Evolutionary conservation across 495 filamentous ascomycete genomes (phyloP).

Genomic region (Penicillium longicatenatum): DNA sequence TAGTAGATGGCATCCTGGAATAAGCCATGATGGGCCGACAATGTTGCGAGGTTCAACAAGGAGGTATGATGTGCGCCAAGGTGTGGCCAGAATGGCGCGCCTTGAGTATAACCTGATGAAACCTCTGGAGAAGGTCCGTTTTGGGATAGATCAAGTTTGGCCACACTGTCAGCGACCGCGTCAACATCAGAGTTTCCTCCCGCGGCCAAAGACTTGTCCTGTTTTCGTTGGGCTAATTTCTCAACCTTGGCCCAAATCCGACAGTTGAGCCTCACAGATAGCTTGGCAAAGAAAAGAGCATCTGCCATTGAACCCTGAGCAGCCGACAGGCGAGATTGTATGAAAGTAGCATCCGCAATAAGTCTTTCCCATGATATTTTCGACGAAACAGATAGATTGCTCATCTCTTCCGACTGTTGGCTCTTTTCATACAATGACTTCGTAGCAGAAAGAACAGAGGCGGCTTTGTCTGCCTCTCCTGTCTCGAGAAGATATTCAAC

Average conservation of each 20-base stretch:
- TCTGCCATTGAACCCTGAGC: slow-evolving; percentile 63
- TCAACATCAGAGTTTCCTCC: slow-evolving; percentile 38
- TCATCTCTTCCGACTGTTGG: slow-evolving; percentile 33
- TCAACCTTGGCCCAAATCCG: slow-evolving; percentile 73
- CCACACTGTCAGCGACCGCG: slow-evolving; percentile 44
- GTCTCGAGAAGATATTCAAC: slow-evolving; percentile 74
- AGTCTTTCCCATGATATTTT: slow-evolving; percentile 49
- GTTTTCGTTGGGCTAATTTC: slow-evolving; percentile 42
- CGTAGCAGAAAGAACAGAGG: slow-evolving; percentile 31
- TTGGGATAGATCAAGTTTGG: slow-evolving; percentile 44
- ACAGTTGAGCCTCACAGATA: slow-evolving; percentile 65
- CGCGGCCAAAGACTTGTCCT: slow-evolving; percentile 28
- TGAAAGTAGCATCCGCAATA: slow-evolving; percentile 53
- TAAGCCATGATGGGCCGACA: slow-evolving; percentile 82
- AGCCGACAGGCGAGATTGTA: slow-evolving; percentile 65
- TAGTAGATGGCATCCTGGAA: slow-evolving; percentile 91
- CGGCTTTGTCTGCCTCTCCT: slow-evolving; percentile 61
- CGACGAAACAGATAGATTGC: slow-evolving; percentile 26
- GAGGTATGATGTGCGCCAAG: slow-evolving; percentile 70
- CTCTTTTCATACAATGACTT: slow-evolving; percentile 39
- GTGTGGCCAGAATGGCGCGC: slow-evolving; percentile 79
- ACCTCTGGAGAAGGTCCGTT: slow-evolving; percentile 24
- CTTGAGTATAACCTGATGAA: slow-evolving; percentile 42
- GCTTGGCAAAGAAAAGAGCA: slow-evolving; percentile 66
- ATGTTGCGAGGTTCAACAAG: slow-evolving; percentile 66